Evolutionary conservation across 345 rosid genomes (phyloP).

Genomic region (Aquilaria yunnanensis): DNA sequence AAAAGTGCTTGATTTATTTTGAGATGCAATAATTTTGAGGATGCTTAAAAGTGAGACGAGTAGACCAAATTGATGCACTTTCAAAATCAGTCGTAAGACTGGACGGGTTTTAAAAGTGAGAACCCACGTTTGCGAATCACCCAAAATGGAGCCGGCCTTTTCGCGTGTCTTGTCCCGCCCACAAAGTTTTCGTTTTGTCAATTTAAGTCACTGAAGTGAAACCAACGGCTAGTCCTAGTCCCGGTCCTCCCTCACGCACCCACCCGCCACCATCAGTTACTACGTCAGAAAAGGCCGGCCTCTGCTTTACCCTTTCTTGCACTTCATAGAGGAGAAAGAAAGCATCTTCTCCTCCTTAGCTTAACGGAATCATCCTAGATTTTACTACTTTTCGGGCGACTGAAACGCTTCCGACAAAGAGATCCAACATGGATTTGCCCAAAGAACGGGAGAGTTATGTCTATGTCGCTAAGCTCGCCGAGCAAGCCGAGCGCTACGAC

Average conservation of each 20-base stretch:
- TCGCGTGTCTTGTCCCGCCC: conserved; percentile 17
- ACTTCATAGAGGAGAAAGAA: neutral
- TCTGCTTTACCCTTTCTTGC: too few species aligned
- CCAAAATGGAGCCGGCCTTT: too few species aligned
- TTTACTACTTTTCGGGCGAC: conserved; percentile 2
- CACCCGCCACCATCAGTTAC: neutral
- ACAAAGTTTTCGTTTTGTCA: neutral
- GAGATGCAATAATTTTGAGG: too few species aligned
- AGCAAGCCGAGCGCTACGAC: conserved; percentile 56
- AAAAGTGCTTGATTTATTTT: too few species aligned
- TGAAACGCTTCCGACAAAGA: neutral
- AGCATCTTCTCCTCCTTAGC: conserved; percentile 4
- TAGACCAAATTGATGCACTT: too few species aligned
- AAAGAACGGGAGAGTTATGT: conserved; percentile 38
- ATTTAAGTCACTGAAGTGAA: neutral
- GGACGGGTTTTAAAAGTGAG: too few species aligned
- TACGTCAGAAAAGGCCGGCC: too few species aligned
- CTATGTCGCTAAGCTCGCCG: conserved; percentile 52
- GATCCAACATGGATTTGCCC: conserved; percentile 26
- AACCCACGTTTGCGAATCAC: too few species aligned
- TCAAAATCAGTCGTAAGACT: too few species aligned
- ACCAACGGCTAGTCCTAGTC: neutral
- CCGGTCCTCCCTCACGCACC: neutral
- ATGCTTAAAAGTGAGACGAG: too few species aligned
- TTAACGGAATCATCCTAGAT: neutral